Evolutionary conservation across 2,329 filamentous ascomycete species (phyloP).

Genomic region (Cladosporium sp.): DNA sequence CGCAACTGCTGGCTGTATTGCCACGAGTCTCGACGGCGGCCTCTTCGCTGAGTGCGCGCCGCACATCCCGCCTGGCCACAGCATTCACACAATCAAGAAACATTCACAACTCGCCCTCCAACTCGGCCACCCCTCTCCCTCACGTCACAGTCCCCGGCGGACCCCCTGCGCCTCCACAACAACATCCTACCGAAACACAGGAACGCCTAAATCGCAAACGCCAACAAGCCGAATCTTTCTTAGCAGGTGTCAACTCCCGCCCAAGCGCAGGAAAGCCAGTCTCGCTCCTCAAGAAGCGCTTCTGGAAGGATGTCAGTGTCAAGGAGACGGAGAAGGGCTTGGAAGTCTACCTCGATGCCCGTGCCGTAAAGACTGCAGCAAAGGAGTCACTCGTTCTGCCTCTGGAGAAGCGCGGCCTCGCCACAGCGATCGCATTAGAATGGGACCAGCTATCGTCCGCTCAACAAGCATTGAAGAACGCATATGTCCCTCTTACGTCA

Average conservation of each 20-base stretch:
- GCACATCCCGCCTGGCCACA: slow-evolving; percentile 12
- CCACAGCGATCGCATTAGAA: slow-evolving; percentile 82
- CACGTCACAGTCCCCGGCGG: slow-evolving; percentile 60
- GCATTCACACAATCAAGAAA: slow-evolving; percentile 32
- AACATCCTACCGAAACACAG: slow-evolving; percentile 49
- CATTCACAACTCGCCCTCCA: slow-evolving; percentile 45
- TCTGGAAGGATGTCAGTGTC: slow-evolving; percentile 84
- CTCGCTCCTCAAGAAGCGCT: slow-evolving; percentile 65
- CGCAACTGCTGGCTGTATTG: slow-evolving; percentile 18
- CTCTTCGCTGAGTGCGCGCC: slow-evolving; percentile 36
- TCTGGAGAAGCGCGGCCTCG: slow-evolving; percentile 73
- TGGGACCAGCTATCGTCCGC: slow-evolving; percentile 85
- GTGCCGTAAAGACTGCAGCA: slow-evolving; percentile 75
- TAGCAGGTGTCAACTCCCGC: slow-evolving; percentile 44
- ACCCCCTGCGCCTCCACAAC: slow-evolving; percentile 58
- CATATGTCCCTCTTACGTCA: slow-evolving; percentile 88
- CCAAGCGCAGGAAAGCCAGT: slow-evolving; percentile 47
- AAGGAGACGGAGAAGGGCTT: slow-evolving; percentile 61
- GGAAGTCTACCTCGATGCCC: slow-evolving; percentile 72
- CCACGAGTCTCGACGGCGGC: slow-evolving; percentile 26
- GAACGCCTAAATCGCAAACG: slow-evolving; percentile 51
- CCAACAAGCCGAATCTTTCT: slow-evolving; percentile 52
- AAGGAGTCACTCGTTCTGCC: slow-evolving; percentile 74
- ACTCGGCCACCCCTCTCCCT: slow-evolving; percentile 56
- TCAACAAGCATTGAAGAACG: slow-evolving; percentile 79